Conservation (phyloP, 2,329 filamentous ascomycete genomes). For the Cadophora gregata region DNA sequence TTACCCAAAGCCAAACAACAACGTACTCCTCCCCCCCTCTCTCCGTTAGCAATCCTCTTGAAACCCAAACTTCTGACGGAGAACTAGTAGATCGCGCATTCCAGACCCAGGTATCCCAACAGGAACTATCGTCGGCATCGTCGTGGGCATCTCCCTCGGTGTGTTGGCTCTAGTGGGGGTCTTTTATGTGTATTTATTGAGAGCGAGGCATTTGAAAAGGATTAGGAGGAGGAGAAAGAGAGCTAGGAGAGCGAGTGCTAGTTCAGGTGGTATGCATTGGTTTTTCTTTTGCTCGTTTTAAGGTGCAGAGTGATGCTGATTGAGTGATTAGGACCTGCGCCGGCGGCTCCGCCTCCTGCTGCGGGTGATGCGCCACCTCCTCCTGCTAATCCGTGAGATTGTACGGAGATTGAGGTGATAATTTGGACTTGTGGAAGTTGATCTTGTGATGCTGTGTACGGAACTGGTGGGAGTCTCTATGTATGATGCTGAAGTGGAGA, state of each 20-base stretch:
- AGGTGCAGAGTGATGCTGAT: not conserved
- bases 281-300: not conserved
- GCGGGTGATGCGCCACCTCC: not conserved
- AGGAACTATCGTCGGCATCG: slow-evolving; percentile 31
- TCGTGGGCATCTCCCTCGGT: slow-evolving; percentile 27
- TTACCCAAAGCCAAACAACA: not conserved
- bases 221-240: slow-evolving; percentile 16
- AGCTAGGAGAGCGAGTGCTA: not conserved
- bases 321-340: not conserved
- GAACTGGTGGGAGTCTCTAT: not conserved
- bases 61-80: not conserved
- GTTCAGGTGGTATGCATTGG: not conserved
- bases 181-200: slow-evolving; percentile 33
- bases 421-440: not conserved
- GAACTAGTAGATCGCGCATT: not conserved
- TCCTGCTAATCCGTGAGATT: not conserved
- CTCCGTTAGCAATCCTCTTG: not conserved
- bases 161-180: slow-evolving; percentile 28
- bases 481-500: not conserved
- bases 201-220: slow-evolving; percentile 24
- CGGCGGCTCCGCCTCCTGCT: slow-evolving; percentile 3
- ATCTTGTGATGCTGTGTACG: not conserved
- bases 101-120: slow-evolving; percentile 25
- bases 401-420: not conserved
- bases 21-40: not conserved